phyloP scores from a whole-genome alignment of 805 yeast species.

The Suhomyces kilbournensis region DNA sequence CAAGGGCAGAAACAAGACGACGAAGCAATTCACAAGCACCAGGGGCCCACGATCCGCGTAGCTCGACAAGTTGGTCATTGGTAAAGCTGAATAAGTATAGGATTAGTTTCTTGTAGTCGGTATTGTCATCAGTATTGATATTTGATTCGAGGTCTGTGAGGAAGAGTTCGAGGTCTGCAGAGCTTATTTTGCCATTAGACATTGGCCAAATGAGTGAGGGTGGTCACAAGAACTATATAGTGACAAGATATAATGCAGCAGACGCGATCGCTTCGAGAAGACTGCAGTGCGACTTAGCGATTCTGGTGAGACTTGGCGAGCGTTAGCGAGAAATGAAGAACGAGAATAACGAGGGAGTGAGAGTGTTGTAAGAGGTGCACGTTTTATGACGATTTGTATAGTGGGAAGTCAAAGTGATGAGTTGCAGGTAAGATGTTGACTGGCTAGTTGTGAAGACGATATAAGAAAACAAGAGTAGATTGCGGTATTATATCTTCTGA shows the following conservation, averaged over 20 bases:
- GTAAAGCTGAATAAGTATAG: constrained; percentile 34
- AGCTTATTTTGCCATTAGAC: neutral
- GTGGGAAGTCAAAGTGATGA: neutral
- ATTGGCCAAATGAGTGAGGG: neutral
- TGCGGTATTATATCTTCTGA: neutral
- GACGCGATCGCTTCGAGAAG: neutral
- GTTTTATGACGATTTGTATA: neutral
- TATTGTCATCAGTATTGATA: constrained; percentile 25
- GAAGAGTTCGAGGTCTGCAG: constrained; percentile 15
- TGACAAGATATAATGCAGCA: neutral
- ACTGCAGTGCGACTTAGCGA: neutral
- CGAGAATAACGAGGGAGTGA: neutral
- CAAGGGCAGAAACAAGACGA: constrained; percentile 28
- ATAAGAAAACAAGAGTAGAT: neutral
- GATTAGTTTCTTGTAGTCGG: constrained; percentile 35
- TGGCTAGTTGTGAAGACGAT: neutral
- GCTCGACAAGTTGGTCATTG: constrained; percentile 18
- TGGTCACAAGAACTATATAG: neutral
- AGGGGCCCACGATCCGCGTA: constrained; percentile 2
- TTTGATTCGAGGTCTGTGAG: constrained; percentile 33
- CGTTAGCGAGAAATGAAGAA: neutral
- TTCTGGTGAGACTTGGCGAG: neutral
- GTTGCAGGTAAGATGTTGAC: neutral
- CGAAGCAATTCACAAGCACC: constrained; percentile 13
- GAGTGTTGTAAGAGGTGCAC: neutral